Percentiles rank a stretch among this genome's conserved stretches.
Conservation (phyloP, 73 alveolate genomes). For the Paramecium octaurelia region DNA sequence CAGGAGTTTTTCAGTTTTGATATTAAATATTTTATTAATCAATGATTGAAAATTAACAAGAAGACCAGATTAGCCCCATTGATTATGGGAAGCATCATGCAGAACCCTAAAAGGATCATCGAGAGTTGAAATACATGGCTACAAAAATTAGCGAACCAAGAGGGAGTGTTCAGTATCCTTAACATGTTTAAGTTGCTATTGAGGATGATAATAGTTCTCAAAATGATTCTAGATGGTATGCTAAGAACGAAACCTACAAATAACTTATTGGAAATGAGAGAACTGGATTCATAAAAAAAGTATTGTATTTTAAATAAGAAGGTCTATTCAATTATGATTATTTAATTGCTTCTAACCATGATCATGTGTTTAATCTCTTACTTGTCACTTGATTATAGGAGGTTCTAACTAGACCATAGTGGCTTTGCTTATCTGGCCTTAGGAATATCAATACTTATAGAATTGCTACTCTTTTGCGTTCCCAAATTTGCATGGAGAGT, state of each 20-base stretch:
- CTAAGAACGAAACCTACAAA: neutral
- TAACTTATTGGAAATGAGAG: neutral
- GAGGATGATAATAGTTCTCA: constrained; percentile 1
- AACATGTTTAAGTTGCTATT: neutral
- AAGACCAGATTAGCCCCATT: neutral
- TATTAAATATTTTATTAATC: neutral
- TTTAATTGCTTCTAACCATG: neutral
- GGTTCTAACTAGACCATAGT: neutral
- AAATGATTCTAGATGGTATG: constrained; percentile 44
- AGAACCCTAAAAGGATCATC: neutral
- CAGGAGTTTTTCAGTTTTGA: neutral
- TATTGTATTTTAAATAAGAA: neutral
- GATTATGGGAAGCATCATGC: neutral
- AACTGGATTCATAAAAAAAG: constrained; percentile 37
- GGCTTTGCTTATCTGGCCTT: neutral
- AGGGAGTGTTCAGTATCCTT: constrained; percentile 41
- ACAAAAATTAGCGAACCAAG: constrained; percentile 21
- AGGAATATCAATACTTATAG: constrained; percentile 28
- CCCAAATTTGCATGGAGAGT: constrained; percentile 61
- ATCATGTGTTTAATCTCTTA: constrained; percentile 22
- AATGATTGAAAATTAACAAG: neutral
- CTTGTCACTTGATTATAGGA: neutral
- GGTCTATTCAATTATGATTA: constrained; percentile 36
- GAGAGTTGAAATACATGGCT: neutral
- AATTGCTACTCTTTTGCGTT: constrained; percentile 52